A percentile compares a stretch with the other conserved stretches of the same genome.
phyloP scores from a whole-genome alignment of 805 yeast species.

The Metschnikowia shivogae region DNA sequence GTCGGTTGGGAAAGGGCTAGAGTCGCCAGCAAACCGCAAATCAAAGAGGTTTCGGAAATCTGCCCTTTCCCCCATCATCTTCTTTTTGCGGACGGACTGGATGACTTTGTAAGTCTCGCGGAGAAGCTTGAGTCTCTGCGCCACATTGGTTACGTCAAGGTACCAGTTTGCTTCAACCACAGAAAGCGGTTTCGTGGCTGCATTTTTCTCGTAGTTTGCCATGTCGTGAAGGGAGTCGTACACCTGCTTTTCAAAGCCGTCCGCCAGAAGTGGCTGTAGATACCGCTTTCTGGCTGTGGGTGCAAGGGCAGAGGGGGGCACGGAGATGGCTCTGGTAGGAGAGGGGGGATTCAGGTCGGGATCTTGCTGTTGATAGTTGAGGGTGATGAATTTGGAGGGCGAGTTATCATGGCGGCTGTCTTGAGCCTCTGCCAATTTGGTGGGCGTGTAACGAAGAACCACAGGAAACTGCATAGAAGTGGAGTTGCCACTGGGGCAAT shows the following conservation, averaged over 20 bases:
- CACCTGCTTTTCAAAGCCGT: constrained; percentile 12
- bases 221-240: constrained; percentile 12
- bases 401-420: background rate
- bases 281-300: constrained; percentile 8
- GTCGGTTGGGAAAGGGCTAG: constrained; percentile 15
- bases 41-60: constrained; percentile 15
- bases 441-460: constrained; percentile 14
- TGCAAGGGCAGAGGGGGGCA: constrained; percentile 2
- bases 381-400: constrained; percentile 10
- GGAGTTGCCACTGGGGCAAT: background rate
- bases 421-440: constrained; percentile 14
- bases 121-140: constrained; percentile 16
- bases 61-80: constrained; percentile 16
- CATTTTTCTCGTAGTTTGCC: constrained; percentile 4
- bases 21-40: constrained; percentile 7
- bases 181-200: background rate
- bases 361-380: constrained; percentile 5
- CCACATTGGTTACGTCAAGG: constrained; percentile 16
- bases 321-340: background rate
- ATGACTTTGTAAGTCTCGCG: constrained; percentile 19
- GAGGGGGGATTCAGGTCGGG: constrained; percentile 1
- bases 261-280: constrained; percentile 6
- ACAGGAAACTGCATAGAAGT: constrained; percentile 4
- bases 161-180: constrained; percentile 14
- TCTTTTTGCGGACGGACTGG: constrained; percentile 18